These are phyloP conservation scores for Myriosclerotinia curreyana DNA, from an alignment of 2,329 filamentous ascomycete species.

Conservation along the genomic window DNA sequence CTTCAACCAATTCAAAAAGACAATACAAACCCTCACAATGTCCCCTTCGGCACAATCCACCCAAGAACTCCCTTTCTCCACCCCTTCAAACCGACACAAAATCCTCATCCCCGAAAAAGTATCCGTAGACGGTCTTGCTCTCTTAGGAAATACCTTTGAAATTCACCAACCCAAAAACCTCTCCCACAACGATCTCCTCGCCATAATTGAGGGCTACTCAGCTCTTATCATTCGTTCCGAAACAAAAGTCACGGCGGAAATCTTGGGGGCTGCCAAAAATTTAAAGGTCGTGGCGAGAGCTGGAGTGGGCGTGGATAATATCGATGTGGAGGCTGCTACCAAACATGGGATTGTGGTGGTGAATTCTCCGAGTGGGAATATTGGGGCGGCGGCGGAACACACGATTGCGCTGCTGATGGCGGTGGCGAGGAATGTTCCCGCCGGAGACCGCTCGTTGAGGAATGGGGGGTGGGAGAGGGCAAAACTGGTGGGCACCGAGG, in stretches of 20 bases:
- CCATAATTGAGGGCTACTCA: constrained; percentile 68
- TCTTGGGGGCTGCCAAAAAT: constrained; percentile 63
- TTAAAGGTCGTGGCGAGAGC: constrained; percentile 77
- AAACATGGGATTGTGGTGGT: constrained; percentile 73
- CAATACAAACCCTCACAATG: constrained; percentile 24
- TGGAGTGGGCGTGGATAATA: constrained; percentile 81
- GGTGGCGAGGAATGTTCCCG: constrained; percentile 69
- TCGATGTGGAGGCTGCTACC: constrained; percentile 71
- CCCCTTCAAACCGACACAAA: constrained; percentile 27
- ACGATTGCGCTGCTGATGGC: constrained; percentile 73
- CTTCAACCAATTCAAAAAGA: neutral
- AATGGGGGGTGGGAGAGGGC: constrained; percentile 72
- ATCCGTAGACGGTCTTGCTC: constrained; percentile 70
- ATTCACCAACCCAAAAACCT: constrained; percentile 67
- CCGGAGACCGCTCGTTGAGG: constrained; percentile 67
- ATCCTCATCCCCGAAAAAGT: constrained; percentile 79
- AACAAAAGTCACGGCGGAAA: constrained; percentile 70
- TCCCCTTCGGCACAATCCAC: constrained; percentile 30
- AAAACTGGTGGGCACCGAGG: constrained; percentile 71
- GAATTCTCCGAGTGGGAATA: constrained; percentile 77
- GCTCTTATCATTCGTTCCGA: constrained; percentile 78
- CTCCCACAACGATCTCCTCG: constrained; percentile 58
- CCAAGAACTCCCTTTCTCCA: constrained; percentile 1
- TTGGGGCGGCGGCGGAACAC: constrained; percentile 75
- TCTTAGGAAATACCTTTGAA: constrained; percentile 64